Percentiles rank a stretch among this genome's conserved stretches.
Evolutionary conservation across 345 rosid genomes (phyloP).

Genomic region (Cardiospermum halicacabum): DNA sequence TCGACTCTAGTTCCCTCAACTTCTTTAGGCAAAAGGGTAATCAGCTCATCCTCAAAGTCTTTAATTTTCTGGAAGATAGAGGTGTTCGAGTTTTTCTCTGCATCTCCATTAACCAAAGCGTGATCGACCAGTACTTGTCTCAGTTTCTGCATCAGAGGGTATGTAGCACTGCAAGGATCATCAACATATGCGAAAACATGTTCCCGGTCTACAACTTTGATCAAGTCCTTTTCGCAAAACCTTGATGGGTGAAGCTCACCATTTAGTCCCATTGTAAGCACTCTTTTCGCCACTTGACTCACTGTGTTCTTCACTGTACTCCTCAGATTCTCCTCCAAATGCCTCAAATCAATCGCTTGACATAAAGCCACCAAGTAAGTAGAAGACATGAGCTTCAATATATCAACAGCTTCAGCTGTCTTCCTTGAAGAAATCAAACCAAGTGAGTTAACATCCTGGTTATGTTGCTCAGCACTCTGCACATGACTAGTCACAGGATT

Average conservation of each 20-base stretch:
- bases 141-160: slow-evolving; percentile 58
- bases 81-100: slow-evolving; percentile 41
- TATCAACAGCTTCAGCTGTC: slow-evolving; percentile 52
- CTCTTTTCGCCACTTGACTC: slow-evolving; percentile 46
- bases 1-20: slow-evolving; percentile 49
- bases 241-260: slow-evolving; percentile 70
- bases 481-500: slow-evolving; percentile 81
- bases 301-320: slow-evolving; percentile 50
- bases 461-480: slow-evolving; percentile 75
- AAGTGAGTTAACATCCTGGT: slow-evolving; percentile 72
- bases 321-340: slow-evolving; percentile 64
- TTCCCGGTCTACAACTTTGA: slow-evolving; percentile 54
- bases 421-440: slow-evolving; percentile 68
- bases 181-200: slow-evolving; percentile 50
- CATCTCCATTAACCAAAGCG: slow-evolving; percentile 51
- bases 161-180: slow-evolving; percentile 59
- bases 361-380: slow-evolving; percentile 63
- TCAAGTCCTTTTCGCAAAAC: slow-evolving; percentile 59
- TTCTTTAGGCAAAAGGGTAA: slow-evolving; percentile 46
- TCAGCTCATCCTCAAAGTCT: slow-evolving; percentile 56
- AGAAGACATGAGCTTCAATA: slow-evolving; percentile 69
- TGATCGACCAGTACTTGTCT: slow-evolving; percentile 63
- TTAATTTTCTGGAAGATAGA: slow-evolving; percentile 66
- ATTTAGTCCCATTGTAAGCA: slow-evolving; percentile 39
- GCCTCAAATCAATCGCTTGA: slow-evolving; percentile 70